Conservation (phyloP, 2,329 filamentous ascomycete genomes). For the Pseudogymnoascus sp. region DNA sequence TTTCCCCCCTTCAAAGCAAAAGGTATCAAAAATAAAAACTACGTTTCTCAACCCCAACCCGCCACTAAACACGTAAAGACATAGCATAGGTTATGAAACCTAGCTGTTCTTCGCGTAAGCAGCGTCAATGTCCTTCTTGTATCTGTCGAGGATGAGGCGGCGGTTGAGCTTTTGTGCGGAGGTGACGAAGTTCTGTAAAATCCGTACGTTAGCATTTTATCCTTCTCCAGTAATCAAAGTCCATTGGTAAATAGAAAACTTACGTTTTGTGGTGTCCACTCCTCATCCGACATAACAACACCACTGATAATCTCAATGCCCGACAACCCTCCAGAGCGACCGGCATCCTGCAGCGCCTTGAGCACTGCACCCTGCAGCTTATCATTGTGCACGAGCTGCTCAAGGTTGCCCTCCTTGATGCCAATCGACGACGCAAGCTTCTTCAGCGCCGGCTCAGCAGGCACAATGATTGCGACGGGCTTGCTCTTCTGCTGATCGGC, state of each 20-base stretch:
- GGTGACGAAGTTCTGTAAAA: conserved; percentile 49
- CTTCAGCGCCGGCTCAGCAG: conserved; percentile 52
- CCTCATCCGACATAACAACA: conserved; percentile 71
- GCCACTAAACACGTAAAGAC: background rate
- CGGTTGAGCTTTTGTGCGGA: conserved; percentile 67
- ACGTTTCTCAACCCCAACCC: background rate
- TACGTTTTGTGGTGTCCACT: conserved; percentile 81
- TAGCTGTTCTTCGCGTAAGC: conserved; percentile 37
- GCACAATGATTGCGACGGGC: conserved; percentile 70
- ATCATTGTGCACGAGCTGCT: conserved; percentile 49
- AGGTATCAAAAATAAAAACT: background rate
- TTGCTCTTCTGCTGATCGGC: conserved; percentile 65
- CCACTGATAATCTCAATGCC: conserved; percentile 65
- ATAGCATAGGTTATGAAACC: background rate
- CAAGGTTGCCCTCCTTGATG: conserved; percentile 47
- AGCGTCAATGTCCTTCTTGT: conserved; percentile 50
- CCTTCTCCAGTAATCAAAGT: conserved; percentile 23
- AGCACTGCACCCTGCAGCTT: conserved; percentile 53
- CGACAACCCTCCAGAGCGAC: conserved; percentile 54
- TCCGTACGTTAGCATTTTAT: conserved; percentile 25
- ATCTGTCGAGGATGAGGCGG: conserved; percentile 55
- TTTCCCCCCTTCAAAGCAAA: conserved; percentile 4
- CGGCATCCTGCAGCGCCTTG: conserved; percentile 58
- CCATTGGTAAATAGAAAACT: conserved; percentile 36
- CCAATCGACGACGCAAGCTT: conserved; percentile 49